Conservation (phyloP, 352 stramenopile genomes). For the Sclerospora graminicola region DNA sequence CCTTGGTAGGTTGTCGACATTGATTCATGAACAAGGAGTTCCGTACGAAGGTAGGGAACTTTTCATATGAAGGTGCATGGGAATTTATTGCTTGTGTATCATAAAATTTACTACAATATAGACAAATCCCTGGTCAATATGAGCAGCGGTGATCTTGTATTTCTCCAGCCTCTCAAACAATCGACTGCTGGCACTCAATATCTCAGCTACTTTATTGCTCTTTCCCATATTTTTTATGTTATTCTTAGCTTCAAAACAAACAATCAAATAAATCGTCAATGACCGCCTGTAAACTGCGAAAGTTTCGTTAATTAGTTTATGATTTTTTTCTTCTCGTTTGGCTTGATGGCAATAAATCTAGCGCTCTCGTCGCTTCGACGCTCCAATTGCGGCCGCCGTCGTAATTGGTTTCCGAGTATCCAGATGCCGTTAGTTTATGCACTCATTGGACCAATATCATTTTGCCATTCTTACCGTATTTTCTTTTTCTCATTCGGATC, state of each 20-base stretch:
- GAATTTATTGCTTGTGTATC: constrained; percentile 4
- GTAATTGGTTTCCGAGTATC: too few species aligned
- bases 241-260: constrained; percentile 68
- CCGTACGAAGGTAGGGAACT: constrained; percentile 70
- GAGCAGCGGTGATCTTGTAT: constrained; percentile 66
- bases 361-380: too few species aligned
- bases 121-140: constrained; percentile 72
- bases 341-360: constrained; percentile 53
- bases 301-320: constrained; percentile 1
- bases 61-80: background rate
- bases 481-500: too few species aligned
- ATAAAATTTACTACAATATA: constrained; percentile 78
- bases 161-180: constrained; percentile 81
- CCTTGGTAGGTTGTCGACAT: constrained; percentile 65
- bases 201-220: constrained; percentile 80
- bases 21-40: constrained; percentile 78
- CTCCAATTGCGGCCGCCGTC: too few species aligned
- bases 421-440: too few species aligned
- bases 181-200: constrained; percentile 77
- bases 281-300: too few species aligned
- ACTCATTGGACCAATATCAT: too few species aligned
- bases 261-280: constrained; percentile 10
- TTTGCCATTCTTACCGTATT: too few species aligned
- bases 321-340: constrained; percentile 22
- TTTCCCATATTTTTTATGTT: constrained; percentile 87